phyloP scores from a whole-genome alignment of 441 rosid genomes.

The Viola pubescens region DNA sequence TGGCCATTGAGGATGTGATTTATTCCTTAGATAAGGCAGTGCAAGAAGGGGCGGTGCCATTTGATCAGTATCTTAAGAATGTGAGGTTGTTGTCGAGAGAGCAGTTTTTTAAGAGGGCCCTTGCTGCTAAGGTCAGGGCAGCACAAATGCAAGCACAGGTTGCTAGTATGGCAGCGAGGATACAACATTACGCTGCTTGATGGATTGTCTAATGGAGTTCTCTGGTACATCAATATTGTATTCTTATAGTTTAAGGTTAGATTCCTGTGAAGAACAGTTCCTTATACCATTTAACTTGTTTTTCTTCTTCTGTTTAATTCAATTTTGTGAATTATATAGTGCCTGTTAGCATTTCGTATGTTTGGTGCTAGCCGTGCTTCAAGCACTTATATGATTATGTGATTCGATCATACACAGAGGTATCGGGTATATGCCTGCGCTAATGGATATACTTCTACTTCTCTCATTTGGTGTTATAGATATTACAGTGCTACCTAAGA shows the following conservation, averaged over 20 bases:
- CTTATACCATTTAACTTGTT: constrained; percentile 1
- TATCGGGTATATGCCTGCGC: too few species aligned
- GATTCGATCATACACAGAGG: too few species aligned
- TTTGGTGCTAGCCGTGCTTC: too few species aligned
- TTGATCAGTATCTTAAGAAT: constrained; percentile 82
- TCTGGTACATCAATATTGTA: background rate
- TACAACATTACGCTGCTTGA: constrained; percentile 37
- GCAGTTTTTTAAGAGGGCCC: constrained; percentile 91
- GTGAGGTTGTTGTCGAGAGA: constrained; percentile 83
- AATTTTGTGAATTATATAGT: too few species aligned
- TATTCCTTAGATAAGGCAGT: constrained; percentile 74
- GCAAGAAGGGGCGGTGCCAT: constrained; percentile 71
- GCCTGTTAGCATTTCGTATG: too few species aligned
- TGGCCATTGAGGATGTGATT: constrained; percentile 78
- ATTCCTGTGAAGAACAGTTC: constrained; percentile 19
- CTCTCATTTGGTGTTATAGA: too few species aligned
- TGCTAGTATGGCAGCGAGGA: constrained; percentile 69
- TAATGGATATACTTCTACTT: too few species aligned
- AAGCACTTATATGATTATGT: too few species aligned
- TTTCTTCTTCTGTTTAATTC: background rate
- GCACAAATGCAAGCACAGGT: constrained; percentile 90
- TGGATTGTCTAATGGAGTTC: constrained; percentile 4
- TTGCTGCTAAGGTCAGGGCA: constrained; percentile 65
- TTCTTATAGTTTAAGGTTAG: constrained; percentile 21
- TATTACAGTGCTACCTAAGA: too few species aligned